phyloP scores from a whole-genome alignment of 108 stramenopile genomes.

The Craspedostauros australis region DNA sequence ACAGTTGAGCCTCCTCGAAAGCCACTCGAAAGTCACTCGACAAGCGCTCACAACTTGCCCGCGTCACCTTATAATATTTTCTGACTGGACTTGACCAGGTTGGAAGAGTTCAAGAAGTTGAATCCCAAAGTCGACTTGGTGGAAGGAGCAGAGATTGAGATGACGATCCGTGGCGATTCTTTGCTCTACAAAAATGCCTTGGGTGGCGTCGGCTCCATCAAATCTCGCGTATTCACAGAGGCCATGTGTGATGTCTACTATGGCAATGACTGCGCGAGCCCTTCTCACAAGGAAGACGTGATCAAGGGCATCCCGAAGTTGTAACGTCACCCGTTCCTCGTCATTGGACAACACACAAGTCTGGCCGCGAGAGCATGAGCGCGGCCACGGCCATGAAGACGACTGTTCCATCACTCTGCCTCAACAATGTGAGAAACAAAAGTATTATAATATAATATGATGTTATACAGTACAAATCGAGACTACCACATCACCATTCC shows the following conservation, averaged over 20 bases:
- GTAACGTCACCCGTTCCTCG: conserved; percentile 8
- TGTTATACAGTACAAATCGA: no score
- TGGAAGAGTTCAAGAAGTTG: conserved; percentile 82
- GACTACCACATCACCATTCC: no score
- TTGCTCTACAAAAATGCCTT: conserved; percentile 74
- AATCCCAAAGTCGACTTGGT: conserved; percentile 79
- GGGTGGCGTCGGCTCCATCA: conserved; percentile 71
- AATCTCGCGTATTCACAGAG: conserved; percentile 58
- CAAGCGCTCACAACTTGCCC: not conserved
- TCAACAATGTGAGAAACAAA: not conserved
- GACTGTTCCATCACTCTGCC: not conserved
- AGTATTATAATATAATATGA: no score
- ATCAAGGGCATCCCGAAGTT: conserved; percentile 58
- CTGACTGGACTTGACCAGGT: conserved; percentile 3
- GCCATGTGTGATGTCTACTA: conserved; percentile 87
- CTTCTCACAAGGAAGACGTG: conserved; percentile 61
- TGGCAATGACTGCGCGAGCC: conserved; percentile 70
- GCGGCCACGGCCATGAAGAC: not conserved
- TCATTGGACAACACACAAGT: not conserved
- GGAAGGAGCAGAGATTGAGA: conserved; percentile 82
- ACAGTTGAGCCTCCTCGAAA: no score
- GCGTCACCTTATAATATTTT: not conserved
- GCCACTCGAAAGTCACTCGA: no score
- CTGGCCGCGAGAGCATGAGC: not conserved
- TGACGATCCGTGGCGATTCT: conserved; percentile 83